Conservation (phyloP, 768 basidiomycete genomes). For the Lactarius sp. region DNA sequence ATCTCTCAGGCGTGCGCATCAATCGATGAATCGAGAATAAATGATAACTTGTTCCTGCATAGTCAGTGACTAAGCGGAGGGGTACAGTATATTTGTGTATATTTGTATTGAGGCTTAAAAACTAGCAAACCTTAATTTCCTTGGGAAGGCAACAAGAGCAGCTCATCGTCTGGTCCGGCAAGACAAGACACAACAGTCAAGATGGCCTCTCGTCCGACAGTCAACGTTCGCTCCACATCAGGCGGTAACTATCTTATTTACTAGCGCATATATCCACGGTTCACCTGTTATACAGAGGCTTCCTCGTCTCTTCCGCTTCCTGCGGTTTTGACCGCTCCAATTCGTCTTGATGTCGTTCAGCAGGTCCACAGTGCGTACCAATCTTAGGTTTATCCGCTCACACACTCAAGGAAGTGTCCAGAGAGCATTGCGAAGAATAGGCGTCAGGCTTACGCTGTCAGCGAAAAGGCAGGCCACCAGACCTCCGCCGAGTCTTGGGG, state of each 20-base stretch:
- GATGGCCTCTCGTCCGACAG: conserved; percentile 94
- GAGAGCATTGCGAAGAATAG: conserved; percentile 98
- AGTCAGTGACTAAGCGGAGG: no score
- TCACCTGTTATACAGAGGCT: conserved; percentile 48
- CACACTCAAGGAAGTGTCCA: conserved; percentile 33
- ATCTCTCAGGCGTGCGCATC: no score
- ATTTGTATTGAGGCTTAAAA: conserved; percentile 23
- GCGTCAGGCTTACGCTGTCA: conserved; percentile 95
- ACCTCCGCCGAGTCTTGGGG: conserved; percentile 99
- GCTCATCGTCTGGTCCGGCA: no score
- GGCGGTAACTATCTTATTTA: conserved; percentile 50
- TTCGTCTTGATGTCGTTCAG: conserved; percentile 96
- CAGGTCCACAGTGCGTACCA: conserved; percentile 95
- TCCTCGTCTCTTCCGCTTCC: conserved; percentile 89
- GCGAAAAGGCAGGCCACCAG: conserved; percentile 98
- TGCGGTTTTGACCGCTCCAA: conserved; percentile 95
- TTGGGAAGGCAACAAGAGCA: no score
- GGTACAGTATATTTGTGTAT: not conserved
- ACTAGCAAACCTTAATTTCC: conserved; percentile 26
- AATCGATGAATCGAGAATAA: no score
- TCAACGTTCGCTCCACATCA: conserved; percentile 70
- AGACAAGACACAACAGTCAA: conserved; percentile 5
- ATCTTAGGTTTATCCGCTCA: not conserved
- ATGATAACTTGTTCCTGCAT: no score
- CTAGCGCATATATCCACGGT: conserved; percentile 1